These are phyloP conservation scores for Sistotremastrum suecicum DNA, from an alignment of 768 basidiomycete species.

Conservation along the genomic window DNA sequence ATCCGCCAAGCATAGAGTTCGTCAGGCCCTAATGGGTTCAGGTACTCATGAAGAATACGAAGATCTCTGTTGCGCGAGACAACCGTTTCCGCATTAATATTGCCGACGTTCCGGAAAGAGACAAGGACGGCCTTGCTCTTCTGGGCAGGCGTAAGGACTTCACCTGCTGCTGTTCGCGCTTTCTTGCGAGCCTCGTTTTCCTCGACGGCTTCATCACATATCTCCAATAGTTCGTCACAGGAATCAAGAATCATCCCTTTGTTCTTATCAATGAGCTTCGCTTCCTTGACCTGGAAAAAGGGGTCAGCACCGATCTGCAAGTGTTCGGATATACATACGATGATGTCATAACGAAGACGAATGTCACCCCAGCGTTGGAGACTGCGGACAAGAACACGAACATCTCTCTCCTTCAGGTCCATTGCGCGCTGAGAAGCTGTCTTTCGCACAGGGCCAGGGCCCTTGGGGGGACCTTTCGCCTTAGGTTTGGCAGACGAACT, in stretches of 20 bases:
- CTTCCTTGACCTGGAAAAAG: constrained; percentile 56
- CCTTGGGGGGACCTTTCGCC: constrained; percentile 57
- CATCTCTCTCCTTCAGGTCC: constrained; percentile 94
- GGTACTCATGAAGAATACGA: constrained; percentile 70
- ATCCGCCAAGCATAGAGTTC: constrained; percentile 76
- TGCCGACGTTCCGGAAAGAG: constrained; percentile 74
- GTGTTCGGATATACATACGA: constrained; percentile 43
- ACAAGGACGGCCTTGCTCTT: constrained; percentile 97
- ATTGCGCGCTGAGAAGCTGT: constrained; percentile 87
- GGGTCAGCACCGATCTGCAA: constrained; percentile 2
- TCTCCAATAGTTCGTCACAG: constrained; percentile 82
- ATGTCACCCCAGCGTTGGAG: constrained; percentile 98
- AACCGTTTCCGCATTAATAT: constrained; percentile 97
- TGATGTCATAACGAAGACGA: constrained; percentile 82
- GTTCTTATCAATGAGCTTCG: constrained; percentile 90
- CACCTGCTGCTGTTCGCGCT: constrained; percentile 60
- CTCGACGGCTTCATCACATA: constrained; percentile 71
- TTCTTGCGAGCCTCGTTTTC: constrained; percentile 76
- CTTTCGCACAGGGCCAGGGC: constrained; percentile 64
- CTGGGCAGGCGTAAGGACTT: constrained; percentile 82
- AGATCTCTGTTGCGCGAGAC: constrained; percentile 82
- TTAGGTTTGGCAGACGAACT: constrained; percentile 55
- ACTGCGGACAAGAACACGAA: constrained; percentile 88
- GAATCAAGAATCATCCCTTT: constrained; percentile 82
- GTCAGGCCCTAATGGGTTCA: constrained; percentile 42